Evolutionary conservation across 352 stramenopile species (phyloP), one percentile per base, ranked within the genome.

Genomic region (Elongisporangium undulatum): DNA sequence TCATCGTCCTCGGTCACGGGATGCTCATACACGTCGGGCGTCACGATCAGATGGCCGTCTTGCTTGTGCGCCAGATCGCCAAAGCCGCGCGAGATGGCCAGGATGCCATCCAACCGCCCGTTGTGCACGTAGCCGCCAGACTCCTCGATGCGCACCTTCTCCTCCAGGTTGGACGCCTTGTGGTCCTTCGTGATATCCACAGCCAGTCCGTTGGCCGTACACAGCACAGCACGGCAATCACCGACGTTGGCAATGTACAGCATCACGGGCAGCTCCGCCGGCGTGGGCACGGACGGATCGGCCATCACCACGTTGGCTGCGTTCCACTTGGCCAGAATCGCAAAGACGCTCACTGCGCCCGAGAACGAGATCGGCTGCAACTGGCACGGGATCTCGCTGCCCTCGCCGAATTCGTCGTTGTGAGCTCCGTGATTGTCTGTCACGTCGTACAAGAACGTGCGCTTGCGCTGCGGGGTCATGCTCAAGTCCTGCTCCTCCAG

Each of bases 11-110:
- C 51, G 0, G 69, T 55, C 50, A 95, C 72, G 2, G 72, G 38
- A 50, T 85, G 84, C 65, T 89, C 82, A 39, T 84, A 69, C 22
- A 97, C 82, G 57, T 96, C 87, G 12, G 87, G 89, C n/a, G 80
- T 86, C 10, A 81, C 77, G 38, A 93, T 89, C 57, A 96, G 67
- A 56, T 95, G 86, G n/a, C 87, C 88, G 58, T 90, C 83, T 26
- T 87, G 74, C 63, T 96, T 97, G 87, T 97, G 86, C 45, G 86
- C 86, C 20, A 96, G 58, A 60, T 97, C 90, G 26, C 90, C 90
- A 69, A 97, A 97, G 49, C 87, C 86, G 10, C 90, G 75, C 17
- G 90, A 96, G 39, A 97, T 82, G 29, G 86, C 87, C 2, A 97
- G 64, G 59, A 95, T 91, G 20, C 90, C 90, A 58, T 97, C 85